Conservation (phyloP, 257 asterid genomes). For the Solanum appendiculatum region DNA sequence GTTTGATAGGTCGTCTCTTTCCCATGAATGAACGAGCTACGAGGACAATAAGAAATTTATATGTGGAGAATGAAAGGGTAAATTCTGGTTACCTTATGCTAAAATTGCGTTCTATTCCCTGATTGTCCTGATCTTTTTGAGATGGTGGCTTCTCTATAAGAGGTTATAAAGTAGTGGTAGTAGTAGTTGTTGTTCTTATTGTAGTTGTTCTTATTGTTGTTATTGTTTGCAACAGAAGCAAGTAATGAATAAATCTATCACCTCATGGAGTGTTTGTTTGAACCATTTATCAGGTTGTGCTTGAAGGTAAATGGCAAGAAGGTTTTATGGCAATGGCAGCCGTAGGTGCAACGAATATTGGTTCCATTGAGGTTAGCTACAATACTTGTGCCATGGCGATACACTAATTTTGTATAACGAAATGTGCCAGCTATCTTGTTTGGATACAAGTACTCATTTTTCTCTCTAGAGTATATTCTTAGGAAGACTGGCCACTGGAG, state of each 20-base stretch:
- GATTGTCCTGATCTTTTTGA: background rate
- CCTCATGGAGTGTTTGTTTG: background rate
- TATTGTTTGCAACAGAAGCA: background rate
- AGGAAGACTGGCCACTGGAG: background rate
- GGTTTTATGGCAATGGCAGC: slow-evolving; percentile 99
- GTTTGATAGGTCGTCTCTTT: slow-evolving; percentile 58
- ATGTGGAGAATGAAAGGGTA: slow-evolving; percentile 95
- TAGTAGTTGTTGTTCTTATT: background rate
- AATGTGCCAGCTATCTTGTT: background rate
- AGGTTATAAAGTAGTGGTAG: background rate
- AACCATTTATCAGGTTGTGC: slow-evolving; percentile 58
- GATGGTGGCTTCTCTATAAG: background rate
- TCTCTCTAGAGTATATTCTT: background rate
- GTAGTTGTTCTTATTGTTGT: background rate
- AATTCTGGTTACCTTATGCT: background rate
- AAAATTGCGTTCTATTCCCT: background rate
- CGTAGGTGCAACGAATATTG: slow-evolving; percentile 90
- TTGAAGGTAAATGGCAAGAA: slow-evolving; percentile 89
- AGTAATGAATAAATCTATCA: background rate
- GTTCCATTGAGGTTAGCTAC: slow-evolving; percentile 70
- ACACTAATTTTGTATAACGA: background rate
- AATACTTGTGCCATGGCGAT: background rate
- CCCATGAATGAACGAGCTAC: slow-evolving; percentile 93
- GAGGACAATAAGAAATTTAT: slow-evolving; percentile 80
- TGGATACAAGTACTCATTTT: slow-evolving; percentile 4